Evolutionary conservation across 2,329 filamentous ascomycete genomes (phyloP).

Genomic region (Phialophora macrospora): DNA sequence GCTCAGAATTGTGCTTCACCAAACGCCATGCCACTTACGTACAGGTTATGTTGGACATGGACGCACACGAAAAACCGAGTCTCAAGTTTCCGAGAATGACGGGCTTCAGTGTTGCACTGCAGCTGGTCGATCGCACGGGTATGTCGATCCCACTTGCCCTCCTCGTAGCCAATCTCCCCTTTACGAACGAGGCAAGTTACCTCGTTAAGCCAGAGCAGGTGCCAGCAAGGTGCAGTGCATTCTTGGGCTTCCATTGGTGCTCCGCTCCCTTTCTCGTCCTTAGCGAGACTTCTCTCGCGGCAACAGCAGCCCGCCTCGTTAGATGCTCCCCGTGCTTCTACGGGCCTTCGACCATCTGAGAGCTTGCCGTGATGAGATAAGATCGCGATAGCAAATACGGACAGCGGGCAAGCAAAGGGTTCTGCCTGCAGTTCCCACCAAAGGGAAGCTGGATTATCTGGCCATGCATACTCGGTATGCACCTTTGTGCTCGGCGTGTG

Average conservation of each 20-base stretch:
- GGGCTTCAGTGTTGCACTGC: background rate
- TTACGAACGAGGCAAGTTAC: background rate
- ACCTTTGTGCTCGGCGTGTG: background rate
- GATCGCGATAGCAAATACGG: background rate
- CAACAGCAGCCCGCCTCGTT: background rate
- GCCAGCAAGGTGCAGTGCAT: background rate
- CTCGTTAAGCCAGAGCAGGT: background rate
- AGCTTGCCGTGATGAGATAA: constrained; percentile 2
- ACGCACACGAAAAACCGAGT: background rate
- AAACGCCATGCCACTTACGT: constrained; percentile 1
- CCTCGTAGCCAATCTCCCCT: background rate
- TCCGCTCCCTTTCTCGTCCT: background rate
- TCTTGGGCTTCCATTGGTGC: background rate
- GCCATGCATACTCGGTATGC: background rate
- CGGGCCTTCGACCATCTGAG: background rate
- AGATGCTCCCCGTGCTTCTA: constrained; percentile 1
- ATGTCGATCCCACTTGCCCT: background rate
- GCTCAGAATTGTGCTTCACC: background rate
- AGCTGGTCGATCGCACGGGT: background rate
- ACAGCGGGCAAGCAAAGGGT: background rate
- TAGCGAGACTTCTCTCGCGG: background rate
- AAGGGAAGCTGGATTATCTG: background rate
- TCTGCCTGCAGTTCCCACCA: background rate
- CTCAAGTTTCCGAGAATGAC: background rate
- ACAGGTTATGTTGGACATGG: background rate